phyloP scores from a whole-genome alignment of 2,329 filamentous ascomycete species.

The Fusarium anguioides region DNA sequence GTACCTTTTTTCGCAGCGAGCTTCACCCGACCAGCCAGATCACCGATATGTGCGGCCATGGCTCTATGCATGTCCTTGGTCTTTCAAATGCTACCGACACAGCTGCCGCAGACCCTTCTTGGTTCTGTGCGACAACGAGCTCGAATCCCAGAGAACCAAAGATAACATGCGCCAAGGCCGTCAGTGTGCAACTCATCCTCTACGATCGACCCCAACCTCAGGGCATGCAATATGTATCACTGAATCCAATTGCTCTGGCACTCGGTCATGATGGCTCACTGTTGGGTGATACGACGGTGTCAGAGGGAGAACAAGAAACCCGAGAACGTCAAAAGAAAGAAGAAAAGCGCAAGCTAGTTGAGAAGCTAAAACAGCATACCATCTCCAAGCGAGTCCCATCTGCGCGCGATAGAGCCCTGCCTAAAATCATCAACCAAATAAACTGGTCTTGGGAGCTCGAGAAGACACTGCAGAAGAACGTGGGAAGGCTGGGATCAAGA shows the following conservation, averaged over 20 bases:
- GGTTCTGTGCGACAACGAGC: slow-evolving; percentile 71
- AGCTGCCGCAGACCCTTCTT: slow-evolving; percentile 69
- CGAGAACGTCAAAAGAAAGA: slow-evolving; percentile 69
- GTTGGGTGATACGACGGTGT: slow-evolving; percentile 51
- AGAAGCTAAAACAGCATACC: slow-evolving; percentile 90
- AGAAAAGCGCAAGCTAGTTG: slow-evolving; percentile 74
- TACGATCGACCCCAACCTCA: slow-evolving; percentile 88
- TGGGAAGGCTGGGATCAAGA: slow-evolving; percentile 82
- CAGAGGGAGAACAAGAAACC: slow-evolving; percentile 78
- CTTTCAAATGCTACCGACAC: slow-evolving; percentile 74
- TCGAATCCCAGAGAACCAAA: slow-evolving; percentile 69
- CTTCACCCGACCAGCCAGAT: slow-evolving; percentile 83
- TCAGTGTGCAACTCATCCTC: slow-evolving; percentile 86
- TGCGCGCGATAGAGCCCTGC: slow-evolving; percentile 82
- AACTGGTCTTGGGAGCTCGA: slow-evolving; percentile 96
- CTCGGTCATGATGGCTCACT: slow-evolving; percentile 75
- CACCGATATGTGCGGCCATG: slow-evolving; percentile 84
- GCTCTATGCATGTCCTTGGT: slow-evolving; percentile 86
- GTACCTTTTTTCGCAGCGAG: slow-evolving; percentile 84
- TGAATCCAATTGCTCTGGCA: slow-evolving; percentile 88
- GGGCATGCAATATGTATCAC: slow-evolving; percentile 95
- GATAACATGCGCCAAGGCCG: slow-evolving; percentile 76
- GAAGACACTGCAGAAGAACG: slow-evolving; percentile 86
- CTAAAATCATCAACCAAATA: slow-evolving; percentile 88
- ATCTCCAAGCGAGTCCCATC: slow-evolving; percentile 82